Conservation (phyloP, 331 rosid species). For the Telfairia occidentalis region DNA sequence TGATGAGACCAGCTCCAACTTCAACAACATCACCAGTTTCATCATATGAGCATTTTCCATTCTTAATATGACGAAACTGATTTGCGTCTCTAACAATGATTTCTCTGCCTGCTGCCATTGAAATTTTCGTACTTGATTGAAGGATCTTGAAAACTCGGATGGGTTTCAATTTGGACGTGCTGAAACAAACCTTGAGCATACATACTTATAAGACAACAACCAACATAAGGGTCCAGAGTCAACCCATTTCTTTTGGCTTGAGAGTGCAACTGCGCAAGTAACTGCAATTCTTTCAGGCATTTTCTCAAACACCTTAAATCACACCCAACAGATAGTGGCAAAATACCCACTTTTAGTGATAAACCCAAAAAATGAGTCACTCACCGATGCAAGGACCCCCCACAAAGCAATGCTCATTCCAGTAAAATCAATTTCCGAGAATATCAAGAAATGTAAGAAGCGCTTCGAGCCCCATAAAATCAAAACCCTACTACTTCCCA, state of each 20-base stretch:
- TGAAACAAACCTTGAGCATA: too few relatives aligned
- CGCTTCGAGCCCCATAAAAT: too few relatives aligned
- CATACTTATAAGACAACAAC: neutral
- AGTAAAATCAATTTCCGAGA: too few relatives aligned
- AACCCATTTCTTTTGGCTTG: neutral
- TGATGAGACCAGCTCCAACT: neutral
- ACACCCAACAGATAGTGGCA: slow-evolving; percentile 1
- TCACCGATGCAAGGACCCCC: neutral
- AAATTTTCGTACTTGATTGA: slow-evolving; percentile 14
- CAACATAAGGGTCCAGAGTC: neutral
- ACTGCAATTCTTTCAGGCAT: slow-evolving; percentile 8
- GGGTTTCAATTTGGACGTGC: slow-evolving; percentile 5
- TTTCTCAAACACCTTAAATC: slow-evolving; percentile 10
- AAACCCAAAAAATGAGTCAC: neutral
- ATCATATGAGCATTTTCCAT: slow-evolving; percentile 3
- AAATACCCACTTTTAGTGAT: neutral
- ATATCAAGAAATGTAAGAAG: too few relatives aligned
- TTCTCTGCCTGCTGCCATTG: slow-evolving; percentile 13
- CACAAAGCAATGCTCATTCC: too few relatives aligned
- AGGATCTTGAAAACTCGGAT: slow-evolving; percentile 14
- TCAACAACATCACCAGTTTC: neutral
- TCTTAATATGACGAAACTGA: slow-evolving; percentile 16
- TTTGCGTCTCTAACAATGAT: slow-evolving; percentile 14
- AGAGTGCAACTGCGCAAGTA: slow-evolving; percentile 6
- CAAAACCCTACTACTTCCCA: too few relatives aligned